Base-by-base conservation (phyloP, 768 basidiomycete species). In the Suillus spraguei region DNA sequence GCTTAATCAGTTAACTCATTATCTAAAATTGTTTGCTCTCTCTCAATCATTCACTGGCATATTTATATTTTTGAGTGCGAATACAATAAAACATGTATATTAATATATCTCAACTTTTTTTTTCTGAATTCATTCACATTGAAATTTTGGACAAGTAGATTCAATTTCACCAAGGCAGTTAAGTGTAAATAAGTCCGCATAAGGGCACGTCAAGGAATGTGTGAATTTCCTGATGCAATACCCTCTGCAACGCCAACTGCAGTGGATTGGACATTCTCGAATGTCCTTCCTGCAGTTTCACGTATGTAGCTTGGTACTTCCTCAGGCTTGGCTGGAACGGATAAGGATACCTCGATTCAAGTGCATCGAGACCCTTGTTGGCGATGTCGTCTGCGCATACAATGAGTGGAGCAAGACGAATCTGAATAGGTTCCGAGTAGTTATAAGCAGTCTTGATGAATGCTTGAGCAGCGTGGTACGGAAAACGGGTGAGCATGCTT, bases 331-430 rank as follows among this genome's bases (percentile, higher is more conserved):
- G 85, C 64, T 85, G 80, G 82, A 93, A 94, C 6, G 91, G 85
- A 71, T 87, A 89, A 14, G 92, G 92, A 72, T 87, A 92, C 60
- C 85, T 84, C 60, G 83, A 80, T 78, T 92, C 82, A 60, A 93
- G 88, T 22, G 74, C 86, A 71, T 94, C 91, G 44, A 92, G 81
- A 35, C 86, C 89, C 79, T 85, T 87, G 82, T 91, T 90, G 35
- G 89, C 92, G 60, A 77, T 77, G n/a, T 76, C 83, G 66, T 94
- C 86, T 2, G 84, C 89, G 54, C 83, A 80, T 60, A 80, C 76
- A 67, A 92, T 84, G 39, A 91, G 70, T 9, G 92, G 90, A 0
- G 87, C 87, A 24, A 94, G 76, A 60, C 82, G 83, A 59, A 81
- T 76, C 67, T 90, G 88, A 50, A 92, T 63, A 5, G 92, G 90